These are phyloP conservation scores for Clavispora fructus DNA, from an alignment of 805 yeast species.

Conservation along the genomic window DNA sequence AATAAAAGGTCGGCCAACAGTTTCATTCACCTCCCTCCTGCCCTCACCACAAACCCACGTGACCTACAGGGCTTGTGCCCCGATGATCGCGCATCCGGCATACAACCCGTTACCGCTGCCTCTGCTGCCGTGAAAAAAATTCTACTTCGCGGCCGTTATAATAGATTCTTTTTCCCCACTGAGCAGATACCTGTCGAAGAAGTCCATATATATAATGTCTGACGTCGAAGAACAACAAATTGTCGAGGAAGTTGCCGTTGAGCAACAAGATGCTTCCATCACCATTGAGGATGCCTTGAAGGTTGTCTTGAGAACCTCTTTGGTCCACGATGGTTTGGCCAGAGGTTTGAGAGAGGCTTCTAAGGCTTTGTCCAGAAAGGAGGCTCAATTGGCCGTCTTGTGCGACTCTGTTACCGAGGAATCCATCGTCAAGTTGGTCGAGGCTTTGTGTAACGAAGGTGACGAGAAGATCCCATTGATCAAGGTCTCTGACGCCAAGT, in stretches of 20 bases:
- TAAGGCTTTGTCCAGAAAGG: constrained; percentile 95
- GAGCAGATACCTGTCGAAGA: constrained; percentile 59
- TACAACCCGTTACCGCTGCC: not conserved
- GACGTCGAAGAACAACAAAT: constrained; percentile 87
- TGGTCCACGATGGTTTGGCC: constrained; percentile 99
- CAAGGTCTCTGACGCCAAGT: constrained; percentile 99
- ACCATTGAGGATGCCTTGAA: constrained; percentile 97
- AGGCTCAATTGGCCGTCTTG: constrained; percentile 95
- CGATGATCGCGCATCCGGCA: not conserved
- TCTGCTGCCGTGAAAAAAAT: constrained; percentile 3
- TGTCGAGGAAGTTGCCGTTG: constrained; percentile 79
- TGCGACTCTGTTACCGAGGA: constrained; percentile 98
- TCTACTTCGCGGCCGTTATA: not conserved
- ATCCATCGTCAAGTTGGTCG: constrained; percentile 93
- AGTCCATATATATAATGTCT: constrained; percentile 70
- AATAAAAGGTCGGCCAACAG: too few relatives aligned
- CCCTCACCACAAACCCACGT: not conserved
- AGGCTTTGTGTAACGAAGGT: constrained; percentile 98
- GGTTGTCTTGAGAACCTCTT: constrained; percentile 96
- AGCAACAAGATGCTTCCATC: constrained; percentile 82
- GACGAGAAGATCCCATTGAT: constrained; percentile 94
- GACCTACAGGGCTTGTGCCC: constrained; percentile 16
- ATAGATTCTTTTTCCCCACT: constrained; percentile 13
- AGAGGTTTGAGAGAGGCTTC: constrained; percentile 99
- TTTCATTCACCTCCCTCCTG: too few relatives aligned